phyloP scores from a whole-genome alignment of 441 rosid species.

The Macaranga tanarius region DNA sequence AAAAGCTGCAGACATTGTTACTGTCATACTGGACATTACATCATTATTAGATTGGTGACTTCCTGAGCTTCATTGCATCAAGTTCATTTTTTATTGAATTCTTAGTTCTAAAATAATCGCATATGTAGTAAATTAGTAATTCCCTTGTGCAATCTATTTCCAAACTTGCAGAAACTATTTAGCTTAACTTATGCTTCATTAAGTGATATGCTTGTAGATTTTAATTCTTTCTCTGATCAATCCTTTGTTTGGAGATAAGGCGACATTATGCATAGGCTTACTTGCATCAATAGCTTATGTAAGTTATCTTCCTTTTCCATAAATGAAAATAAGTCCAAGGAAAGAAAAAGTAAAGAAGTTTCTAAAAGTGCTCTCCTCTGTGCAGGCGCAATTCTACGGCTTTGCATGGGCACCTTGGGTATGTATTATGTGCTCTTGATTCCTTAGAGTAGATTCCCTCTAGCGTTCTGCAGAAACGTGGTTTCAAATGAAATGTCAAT shows the following conservation, averaged over 20 bases:
- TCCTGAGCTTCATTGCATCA: not conserved
- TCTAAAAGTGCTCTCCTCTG: not conserved
- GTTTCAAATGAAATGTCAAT: too few species aligned
- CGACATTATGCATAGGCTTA: conserved; percentile 42
- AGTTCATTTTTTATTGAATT: not conserved
- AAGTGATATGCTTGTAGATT: conserved; percentile 30
- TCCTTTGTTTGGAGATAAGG: conserved; percentile 54
- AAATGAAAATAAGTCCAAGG: not conserved
- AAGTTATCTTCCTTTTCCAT: conserved; percentile 26
- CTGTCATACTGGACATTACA: too few species aligned
- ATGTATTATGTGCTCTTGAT: conserved; percentile 5
- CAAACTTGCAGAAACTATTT: not conserved
- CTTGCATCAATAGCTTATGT: conserved; percentile 60
- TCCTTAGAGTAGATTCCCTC: not conserved
- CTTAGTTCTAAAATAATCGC: not conserved
- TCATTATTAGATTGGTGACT: too few species aligned
- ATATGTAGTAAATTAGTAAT: not conserved
- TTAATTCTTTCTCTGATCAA: conserved; percentile 52
- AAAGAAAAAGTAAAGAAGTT: not conserved
- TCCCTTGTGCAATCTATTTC: too few species aligned
- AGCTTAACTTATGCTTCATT: conserved; percentile 7
- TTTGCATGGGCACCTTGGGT: conserved; percentile 66
- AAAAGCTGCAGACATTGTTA: too few species aligned
- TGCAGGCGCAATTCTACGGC: conserved; percentile 42
- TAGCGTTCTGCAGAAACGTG: too few species aligned